phyloP scores from a whole-genome alignment of 768 basidiomycete species.

The Amanita pallidorosea region DNA sequence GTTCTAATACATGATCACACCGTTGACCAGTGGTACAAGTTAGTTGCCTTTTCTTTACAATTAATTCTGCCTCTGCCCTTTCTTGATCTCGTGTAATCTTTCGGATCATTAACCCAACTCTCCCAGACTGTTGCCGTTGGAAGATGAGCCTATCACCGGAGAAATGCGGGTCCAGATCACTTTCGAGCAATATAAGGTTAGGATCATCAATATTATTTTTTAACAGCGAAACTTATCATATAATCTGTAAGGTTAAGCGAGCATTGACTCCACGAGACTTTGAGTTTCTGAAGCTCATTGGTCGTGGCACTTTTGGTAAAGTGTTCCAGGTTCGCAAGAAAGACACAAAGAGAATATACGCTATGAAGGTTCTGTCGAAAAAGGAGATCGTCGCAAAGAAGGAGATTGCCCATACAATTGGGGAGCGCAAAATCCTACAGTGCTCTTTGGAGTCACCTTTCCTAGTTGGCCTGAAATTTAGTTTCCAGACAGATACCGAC shows the following conservation, averaged over 20 bases:
- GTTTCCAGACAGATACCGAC: constrained; percentile 93
- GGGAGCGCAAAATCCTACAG: constrained; percentile 97
- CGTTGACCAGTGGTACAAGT: constrained; percentile 97
- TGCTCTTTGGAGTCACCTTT: constrained; percentile 89
- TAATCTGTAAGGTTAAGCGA: constrained; percentile 61
- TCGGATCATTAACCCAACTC: neutral
- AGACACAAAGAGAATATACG: constrained; percentile 98
- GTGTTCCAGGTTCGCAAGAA: constrained; percentile 98
- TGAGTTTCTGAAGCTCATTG: constrained; percentile 97
- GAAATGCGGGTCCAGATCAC: constrained; percentile 94
- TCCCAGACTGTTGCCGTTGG: constrained; percentile 60
- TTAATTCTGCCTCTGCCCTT: too few relatives aligned
- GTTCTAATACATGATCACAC: constrained; percentile 86
- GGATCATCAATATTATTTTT: constrained; percentile 18
- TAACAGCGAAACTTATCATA: constrained; percentile 6
- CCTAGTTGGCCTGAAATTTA: constrained; percentile 96
- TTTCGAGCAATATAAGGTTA: constrained; percentile 83
- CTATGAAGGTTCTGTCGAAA: constrained; percentile 98
- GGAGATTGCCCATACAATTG: constrained; percentile 98
- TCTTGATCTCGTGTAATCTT: neutral
- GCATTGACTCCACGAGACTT: constrained; percentile 92
- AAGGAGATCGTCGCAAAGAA: constrained; percentile 99
- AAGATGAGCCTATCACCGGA: constrained; percentile 77
- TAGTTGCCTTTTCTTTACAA: constrained; percentile 22
- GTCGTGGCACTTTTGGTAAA: constrained; percentile 94